Base-by-base conservation (phyloP, 2,329 filamentous ascomycete species). In the Cadophora sp. region DNA sequence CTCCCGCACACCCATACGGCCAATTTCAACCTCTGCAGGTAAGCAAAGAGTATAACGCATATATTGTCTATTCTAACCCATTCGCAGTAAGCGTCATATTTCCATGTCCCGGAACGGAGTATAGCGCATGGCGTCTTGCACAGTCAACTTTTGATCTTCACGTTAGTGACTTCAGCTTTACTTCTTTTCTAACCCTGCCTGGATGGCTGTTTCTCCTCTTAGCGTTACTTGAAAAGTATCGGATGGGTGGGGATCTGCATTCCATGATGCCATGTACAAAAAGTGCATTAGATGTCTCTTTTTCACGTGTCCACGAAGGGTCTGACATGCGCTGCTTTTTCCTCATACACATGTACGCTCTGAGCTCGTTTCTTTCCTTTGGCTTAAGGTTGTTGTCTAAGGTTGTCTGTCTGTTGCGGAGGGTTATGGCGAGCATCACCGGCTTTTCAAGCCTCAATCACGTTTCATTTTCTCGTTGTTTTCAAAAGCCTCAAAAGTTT, bases 181-280 rank as follows among this genome's bases (percentile, higher is more conserved):
- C 72, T 77, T 77, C 76, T 77, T 66, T 72, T 70, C 74, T 68
- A 77, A 75, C 74, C 76, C 72, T 73, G 73, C 74, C 76, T 77
- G 75, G 76, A 77, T 77, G 75, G 72, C 73, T 73, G 68, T 76
- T 76, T 76, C 73, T 77, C 74, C 73, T 76, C 72, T 77, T 78
- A 78, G 76, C 76, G 76, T 78, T 78, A 76, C 73, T 76, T 75
- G 50, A 77, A 76, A 77, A 77, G 74, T 76, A 76, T 73, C 74
- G 73, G 76, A 76, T 76, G 74, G 76, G 76, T 73, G 75, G 76
- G 75, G 72, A 72, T 77, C 71, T 77, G 75, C 72, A 72, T 76
- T 76, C 71, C 71, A 77, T 72, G 75, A 76, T 76, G 75, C 73
- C 73, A 75, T 77, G 76, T 77, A 78, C 74, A 77, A 78, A 73